Conservation (phyloP, 192 early-diverging fungal species). For the Coemansia sp. region DNA sequence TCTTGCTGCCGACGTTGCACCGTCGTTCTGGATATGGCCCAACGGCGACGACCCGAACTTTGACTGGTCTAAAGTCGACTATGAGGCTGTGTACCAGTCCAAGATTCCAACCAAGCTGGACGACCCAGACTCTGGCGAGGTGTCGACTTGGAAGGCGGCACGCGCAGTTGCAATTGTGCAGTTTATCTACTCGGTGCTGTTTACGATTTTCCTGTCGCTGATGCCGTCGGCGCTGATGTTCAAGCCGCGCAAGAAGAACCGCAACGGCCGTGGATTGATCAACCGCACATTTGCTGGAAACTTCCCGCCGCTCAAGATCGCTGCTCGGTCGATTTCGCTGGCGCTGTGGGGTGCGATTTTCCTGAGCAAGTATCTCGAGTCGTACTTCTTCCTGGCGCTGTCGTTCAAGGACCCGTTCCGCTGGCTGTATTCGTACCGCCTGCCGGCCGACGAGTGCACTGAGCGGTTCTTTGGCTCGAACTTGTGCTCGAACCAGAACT, state of each 20-base stretch:
- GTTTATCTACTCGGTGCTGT: conserved; percentile 66
- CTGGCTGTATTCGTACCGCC: conserved; percentile 60
- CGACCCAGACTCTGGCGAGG: conserved; percentile 12
- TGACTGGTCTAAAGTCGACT: conserved; percentile 38
- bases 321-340: conserved; percentile 69
- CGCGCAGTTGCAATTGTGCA: conserved; percentile 66
- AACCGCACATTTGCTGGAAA: conserved; percentile 73
- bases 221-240: conserved; percentile 67
- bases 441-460: conserved; percentile 57
- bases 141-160: conserved; percentile 53
- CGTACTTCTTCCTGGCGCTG: conserved; percentile 78
- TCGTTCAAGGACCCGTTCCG: conserved; percentile 76
- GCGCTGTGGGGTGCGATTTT: conserved; percentile 72
- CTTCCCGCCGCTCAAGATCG: conserved; percentile 67
- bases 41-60: conserved; percentile 52
- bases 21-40: conserved; percentile 60
- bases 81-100: conserved; percentile 33
- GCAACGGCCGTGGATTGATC: conserved; percentile 53
- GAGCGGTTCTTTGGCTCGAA: conserved; percentile 58
- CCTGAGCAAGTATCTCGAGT: conserved; percentile 74
- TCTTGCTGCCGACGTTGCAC: conserved; percentile 63
- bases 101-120: conserved; percentile 31
- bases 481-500: conserved; percentile 67
- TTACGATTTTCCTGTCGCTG: conserved; percentile 66
- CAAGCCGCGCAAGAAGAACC: conserved; percentile 58